These are phyloP conservation scores for Carex pumila DNA, from an alignment of 176 grass and related monocot species.

Conservation along the genomic window DNA sequence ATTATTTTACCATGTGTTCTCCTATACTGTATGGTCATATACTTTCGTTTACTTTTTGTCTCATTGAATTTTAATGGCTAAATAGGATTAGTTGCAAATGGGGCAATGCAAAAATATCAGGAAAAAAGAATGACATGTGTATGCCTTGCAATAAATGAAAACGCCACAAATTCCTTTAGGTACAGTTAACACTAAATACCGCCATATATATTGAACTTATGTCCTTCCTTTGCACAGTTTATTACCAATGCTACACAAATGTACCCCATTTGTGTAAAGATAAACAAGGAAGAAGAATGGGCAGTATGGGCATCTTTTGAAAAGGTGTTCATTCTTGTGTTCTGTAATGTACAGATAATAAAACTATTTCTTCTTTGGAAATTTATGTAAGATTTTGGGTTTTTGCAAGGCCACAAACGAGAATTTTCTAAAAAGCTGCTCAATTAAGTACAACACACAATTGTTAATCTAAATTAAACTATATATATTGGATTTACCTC, in stretches of 20 bases:
- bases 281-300: no score
- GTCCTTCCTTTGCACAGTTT: background rate
- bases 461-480: background rate
- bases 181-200: background rate
- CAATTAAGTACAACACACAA: background rate
- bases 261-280: no score
- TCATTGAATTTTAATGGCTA: background rate
- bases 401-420: background rate
- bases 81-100: background rate
- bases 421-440: background rate
- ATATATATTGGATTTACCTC: conserved; percentile 32
- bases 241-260: no score
- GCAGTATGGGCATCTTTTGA: no score
- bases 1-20: background rate
- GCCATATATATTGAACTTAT: background rate
- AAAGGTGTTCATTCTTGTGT: no score
- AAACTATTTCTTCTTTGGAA: background rate
- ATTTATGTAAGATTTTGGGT: background rate
- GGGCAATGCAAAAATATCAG: background rate
- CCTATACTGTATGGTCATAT: background rate
- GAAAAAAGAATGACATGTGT: background rate
- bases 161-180: background rate
- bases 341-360: background rate
- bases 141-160: background rate
- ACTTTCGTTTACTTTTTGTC: background rate